Evolutionary conservation across 192 early-diverging fungal genomes (phyloP), one percentile per base, ranked within the genome.

Genomic region (Gryganskiella cystojenkinii): DNA sequence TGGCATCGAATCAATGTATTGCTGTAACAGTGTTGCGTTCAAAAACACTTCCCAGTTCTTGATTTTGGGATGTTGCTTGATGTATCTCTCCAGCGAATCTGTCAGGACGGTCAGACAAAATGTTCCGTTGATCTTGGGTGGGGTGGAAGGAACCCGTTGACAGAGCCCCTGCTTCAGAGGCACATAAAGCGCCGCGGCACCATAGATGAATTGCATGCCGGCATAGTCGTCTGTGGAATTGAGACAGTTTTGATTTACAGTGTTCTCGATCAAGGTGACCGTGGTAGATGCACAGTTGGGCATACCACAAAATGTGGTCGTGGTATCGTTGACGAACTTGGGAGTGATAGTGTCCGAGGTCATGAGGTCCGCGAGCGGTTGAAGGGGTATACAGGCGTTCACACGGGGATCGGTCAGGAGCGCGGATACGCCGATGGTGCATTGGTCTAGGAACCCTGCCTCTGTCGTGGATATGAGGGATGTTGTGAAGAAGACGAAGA

Each of bases 81-180:
- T 20, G 22, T 63, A 76, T 8, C 20, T 9, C n/a, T 55, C 22
- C 56, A 76, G 10, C 11, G 45, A 47, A 15, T 68, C 55, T 1
- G 56, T 31, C 33, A 78, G 24, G 28, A 68, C 11, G 0, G 74
- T 78, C 15, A 64, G 11, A 54, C 66, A 78, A 25, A 68, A 78
- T 4, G 74, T 78, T 0, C 65, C 66, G 46, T 78, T n/a, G n/a
- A n/a, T 78, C 25, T 34, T 59, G 14, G 74, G 61, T 10, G 61
- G 70, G 27, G 45, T 34, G 25, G n/a, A n/a, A n/a, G n/a, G n/a
- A n/a, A 76, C 44, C 8, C 56, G 58, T 40, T 76, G 57, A 61
- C 72, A 67, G 44, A 67, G 53, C 1, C 72, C 73, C n/a, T 68
- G 65, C 31, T 76, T 76, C 17, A 76, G 56, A 1, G 73, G 73